Base-by-base conservation (phyloP, 1,284 basidiomycete species). In the Cryptococcus sp. region DNA sequence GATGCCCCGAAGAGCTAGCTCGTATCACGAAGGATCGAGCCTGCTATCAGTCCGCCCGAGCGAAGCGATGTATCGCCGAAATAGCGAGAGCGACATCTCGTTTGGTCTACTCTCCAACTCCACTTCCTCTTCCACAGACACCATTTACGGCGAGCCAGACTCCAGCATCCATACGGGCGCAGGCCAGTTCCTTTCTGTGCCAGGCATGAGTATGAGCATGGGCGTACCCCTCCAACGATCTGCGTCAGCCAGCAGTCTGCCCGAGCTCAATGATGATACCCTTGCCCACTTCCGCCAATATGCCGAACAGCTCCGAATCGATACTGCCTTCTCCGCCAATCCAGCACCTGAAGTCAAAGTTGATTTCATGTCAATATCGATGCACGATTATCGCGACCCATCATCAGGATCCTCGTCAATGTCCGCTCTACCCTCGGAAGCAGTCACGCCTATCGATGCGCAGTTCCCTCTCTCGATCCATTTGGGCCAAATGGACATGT, bases 111-210 rank as follows among this genome's bases (percentile, higher is more conserved):
- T 23, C 51, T 50, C 57, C 23, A 44, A 48, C 44, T 43, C 52
- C 17, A 15, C 53, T 40, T 56, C 55, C 2, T n/a, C 50, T 7
- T 34, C 39, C 45, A 51, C 50, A 19, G 46, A 57, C 26, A 19
- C 47, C 15, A 37, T 37, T 34, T 11, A 26, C 47, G n/a, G 16
- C 47, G 47, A 26, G 26, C 29, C 47, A 13, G 47, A 46, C 11
- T 34, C 22, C 37, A 7, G 8, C 22, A 17, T 11, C 10, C 41
- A 53, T 17, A 43, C 17, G 10, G 50, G 39, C 19, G 26, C 23
- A 6, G 52, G 55, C 34, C 59, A 57, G 26, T 61, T 54, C 26
- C 49, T 61, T 8, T 29, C 52, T 11, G 59, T 61, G 25, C 59
- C 59, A 16, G 41, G 46, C 13, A 41, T 34, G 26, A 29, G 19